These are phyloP conservation scores for Telfairia occidentalis DNA, from an alignment of 331 rosid species.

Conservation along the genomic window DNA sequence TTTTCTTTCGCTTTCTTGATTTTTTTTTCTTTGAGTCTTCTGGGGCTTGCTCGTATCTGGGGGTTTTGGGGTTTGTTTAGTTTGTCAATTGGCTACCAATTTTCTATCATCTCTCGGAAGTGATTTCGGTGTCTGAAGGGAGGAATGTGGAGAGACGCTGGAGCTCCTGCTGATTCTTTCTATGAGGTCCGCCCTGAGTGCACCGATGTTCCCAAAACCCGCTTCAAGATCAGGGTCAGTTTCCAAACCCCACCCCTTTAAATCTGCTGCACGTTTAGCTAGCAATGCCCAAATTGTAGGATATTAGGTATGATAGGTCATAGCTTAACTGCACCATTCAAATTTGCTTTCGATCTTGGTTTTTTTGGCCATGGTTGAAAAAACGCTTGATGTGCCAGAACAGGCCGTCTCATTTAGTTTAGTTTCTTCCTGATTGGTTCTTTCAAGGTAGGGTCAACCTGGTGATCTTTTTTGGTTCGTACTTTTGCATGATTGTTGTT, in stretches of 20 bases:
- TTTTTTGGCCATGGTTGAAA: background rate
- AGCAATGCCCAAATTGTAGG: background rate
- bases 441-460: background rate
- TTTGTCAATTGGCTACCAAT: background rate
- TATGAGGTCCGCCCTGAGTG: slow-evolving; percentile 78
- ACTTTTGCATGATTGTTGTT: background rate
- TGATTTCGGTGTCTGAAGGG: slow-evolving; percentile 20
- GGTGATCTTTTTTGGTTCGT: background rate
- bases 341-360: background rate
- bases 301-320: background rate
- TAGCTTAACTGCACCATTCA: background rate
- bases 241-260: background rate
- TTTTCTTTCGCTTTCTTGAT: background rate
- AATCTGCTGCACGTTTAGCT: too few relatives aligned
- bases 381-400: background rate
- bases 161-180: slow-evolving; percentile 91
- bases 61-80: background rate
- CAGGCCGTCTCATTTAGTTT: background rate
- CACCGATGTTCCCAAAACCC: slow-evolving; percentile 68
- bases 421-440: background rate
- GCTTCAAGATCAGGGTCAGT: slow-evolving; percentile 82
- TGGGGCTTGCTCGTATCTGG: background rate
- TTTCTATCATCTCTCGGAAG: background rate
- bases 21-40: background rate
- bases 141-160: slow-evolving; percentile 85